Percentiles rank a stretch among this genome's conserved stretches.
phyloP scores from a whole-genome alignment of 257 asterid genomes.

The Rhazya stricta region DNA sequence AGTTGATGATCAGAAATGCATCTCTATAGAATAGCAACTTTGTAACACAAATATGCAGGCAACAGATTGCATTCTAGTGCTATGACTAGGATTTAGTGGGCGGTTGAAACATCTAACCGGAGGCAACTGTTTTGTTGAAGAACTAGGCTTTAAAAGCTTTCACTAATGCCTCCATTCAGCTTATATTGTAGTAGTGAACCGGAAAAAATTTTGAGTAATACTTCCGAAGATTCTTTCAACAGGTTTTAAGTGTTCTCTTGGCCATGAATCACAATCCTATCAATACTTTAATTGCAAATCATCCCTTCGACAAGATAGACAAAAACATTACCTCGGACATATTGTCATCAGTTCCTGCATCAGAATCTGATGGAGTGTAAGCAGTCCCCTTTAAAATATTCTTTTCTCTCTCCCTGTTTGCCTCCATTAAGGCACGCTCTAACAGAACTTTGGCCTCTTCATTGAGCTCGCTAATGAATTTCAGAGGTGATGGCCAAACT shows the following conservation, averaged over 20 bases:
- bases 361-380: constrained; percentile 52
- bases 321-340: constrained; percentile 54
- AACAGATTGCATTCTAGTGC: neutral
- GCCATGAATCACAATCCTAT: neutral
- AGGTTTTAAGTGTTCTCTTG: neutral
- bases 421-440: constrained; percentile 79
- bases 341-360: constrained; percentile 51
- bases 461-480: constrained; percentile 82
- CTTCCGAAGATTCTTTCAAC: neutral
- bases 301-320: neutral
- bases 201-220: too few relatives aligned
- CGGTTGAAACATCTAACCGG: neutral
- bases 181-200: neutral
- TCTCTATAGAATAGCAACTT: neutral
- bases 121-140: neutral
- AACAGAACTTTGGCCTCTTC: constrained; percentile 72
- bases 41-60: neutral
- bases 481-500: constrained; percentile 93
- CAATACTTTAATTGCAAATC: neutral
- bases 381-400: constrained; percentile 55
- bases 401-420: constrained; percentile 74
- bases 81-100: neutral
- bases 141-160: neutral
- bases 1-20: neutral
- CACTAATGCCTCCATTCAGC: neutral